phyloP scores from a whole-genome alignment of 108 stramenopile genomes.

The Heterococcus sp. region DNA sequence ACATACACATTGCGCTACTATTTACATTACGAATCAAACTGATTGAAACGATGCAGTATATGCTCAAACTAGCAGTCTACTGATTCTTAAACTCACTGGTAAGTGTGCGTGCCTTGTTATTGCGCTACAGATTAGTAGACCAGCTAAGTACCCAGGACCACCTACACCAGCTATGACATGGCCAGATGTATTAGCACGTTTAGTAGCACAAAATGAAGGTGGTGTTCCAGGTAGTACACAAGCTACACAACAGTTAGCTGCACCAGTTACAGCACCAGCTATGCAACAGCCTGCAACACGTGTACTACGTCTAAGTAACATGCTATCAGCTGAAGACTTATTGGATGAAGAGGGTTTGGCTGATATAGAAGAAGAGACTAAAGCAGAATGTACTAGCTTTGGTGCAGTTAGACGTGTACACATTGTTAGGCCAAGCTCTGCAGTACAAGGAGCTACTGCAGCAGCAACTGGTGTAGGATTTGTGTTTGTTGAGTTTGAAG shows the following conservation, averaged over 20 bases:
- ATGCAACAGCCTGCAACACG: constrained; percentile 50
- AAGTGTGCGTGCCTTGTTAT: no score
- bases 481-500: constrained; percentile 41
- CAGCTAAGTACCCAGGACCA: constrained; percentile 82
- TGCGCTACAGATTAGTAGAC: constrained; percentile 75
- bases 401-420: constrained; percentile 72
- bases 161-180: constrained; percentile 81
- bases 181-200: constrained; percentile 82
- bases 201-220: background rate
- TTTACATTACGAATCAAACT: no score
- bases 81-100: no score
- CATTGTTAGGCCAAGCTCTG: constrained; percentile 61
- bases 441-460: constrained; percentile 5
- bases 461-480: constrained; percentile 14
- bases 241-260: constrained; percentile 13
- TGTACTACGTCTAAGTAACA: constrained; percentile 82
- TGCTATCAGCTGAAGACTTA: constrained; percentile 78
- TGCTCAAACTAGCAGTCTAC: no score
- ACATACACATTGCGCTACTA: no score
- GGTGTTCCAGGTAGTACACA: constrained; percentile 2
- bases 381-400: constrained; percentile 81
- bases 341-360: constrained; percentile 73
- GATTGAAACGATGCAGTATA: no score
- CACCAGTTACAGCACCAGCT: constrained; percentile 15
- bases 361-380: constrained; percentile 86